Base-by-base conservation (phyloP, 1,284 basidiomycete species). In the Ustilago sp. region DNA sequence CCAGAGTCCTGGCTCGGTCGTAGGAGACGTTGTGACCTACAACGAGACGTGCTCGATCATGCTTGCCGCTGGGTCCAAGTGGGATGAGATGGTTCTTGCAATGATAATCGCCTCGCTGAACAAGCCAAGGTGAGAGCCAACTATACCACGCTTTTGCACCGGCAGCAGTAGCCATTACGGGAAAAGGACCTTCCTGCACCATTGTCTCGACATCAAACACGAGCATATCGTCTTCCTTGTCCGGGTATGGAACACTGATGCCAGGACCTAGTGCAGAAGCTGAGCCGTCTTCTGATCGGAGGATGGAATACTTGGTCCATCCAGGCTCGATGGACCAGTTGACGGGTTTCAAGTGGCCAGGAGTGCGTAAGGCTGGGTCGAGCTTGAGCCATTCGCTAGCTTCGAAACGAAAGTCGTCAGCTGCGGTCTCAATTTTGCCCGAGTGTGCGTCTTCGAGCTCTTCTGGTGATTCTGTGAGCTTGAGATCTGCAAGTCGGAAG, bases 1-100 rank as follows among this genome's bases (percentile, higher is more conserved):
- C 93, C 28, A 88, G 85, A 15, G 97, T 89, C 15, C 95, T 90
- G 8, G 91, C 92, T 9, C 96, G 91, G 86, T 99, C 97, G 86
- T 94, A 99, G 2, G 94, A 93, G 34, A 98, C 92, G 83, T 98
- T 96, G 87, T 99, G 97, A 1, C 96, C 95, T 13, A 99, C 90
- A 36, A 97, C 88, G 28, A 98, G 87, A 8, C 92, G 89, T 1
- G 62, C 60, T n/a, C 77, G 69, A 11, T 73, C 68, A 2, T 55
- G 45, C 17, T 63, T 65, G 31, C 74, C 59, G 35, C 68, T 65
- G 0, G 81, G 80, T 1, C 82, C 93, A 4, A 95, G 78, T 0
- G 93, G 91, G 60, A 96, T 91, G 54, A 96, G 88, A 50, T 95
- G 95, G 54, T 90, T 88, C 1, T 90, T 88, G 53, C 90, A 88